Evolutionary conservation across 768 basidiomycete genomes (phyloP), one percentile per base, ranked within the genome.

Genomic region (Tremella mesenterica): DNA sequence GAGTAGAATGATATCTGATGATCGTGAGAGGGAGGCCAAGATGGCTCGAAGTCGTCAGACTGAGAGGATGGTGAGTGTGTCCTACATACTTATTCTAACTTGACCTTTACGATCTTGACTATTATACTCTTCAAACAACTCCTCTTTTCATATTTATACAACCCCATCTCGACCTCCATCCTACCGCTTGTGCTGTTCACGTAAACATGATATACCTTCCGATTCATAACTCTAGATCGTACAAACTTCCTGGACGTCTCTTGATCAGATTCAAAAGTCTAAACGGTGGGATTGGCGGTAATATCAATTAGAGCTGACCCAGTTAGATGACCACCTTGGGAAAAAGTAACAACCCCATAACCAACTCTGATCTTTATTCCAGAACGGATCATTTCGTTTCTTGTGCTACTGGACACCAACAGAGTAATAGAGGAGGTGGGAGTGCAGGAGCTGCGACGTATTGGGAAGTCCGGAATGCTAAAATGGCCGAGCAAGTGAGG

Each of bases 341-440:
- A 12, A 61, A 63, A 27, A 55, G 59, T 13, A 36, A 49, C 23
- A 70, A 70, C 51, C 68, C 68, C 13, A 64, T 70, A n/a, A 70
- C 68, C 2, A 64, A 70, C 39, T 67, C 65, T 18, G 68, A 70
- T 48, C 53, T 70, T 8, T 70, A 67, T 38, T 53, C 57, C 9
- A 48, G 68, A 29, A 63, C 68, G 13, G 65, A 66, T 38, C 68
- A 70, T 47, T 63, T 70, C 44, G 64, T 70, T 3, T 70, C 68
- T 2, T 46, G 56, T 27, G 54, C 68, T 4, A 70, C 68, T 8
- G 68, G 68, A 2, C 68, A 70, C 58, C 68, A 70, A 44, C 54
- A 56, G 21, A 63, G 60, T 3, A 70, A 70, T 53, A 45, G 62
- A 34, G 63, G 63, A n/a, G 68, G 68, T 21, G 65, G 65, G 3